Percentiles rank a stretch among this genome's conserved stretches.
phyloP scores from a whole-genome alignment of 2,329 filamentous ascomycete genomes.

The Fusarium buxicola region DNA sequence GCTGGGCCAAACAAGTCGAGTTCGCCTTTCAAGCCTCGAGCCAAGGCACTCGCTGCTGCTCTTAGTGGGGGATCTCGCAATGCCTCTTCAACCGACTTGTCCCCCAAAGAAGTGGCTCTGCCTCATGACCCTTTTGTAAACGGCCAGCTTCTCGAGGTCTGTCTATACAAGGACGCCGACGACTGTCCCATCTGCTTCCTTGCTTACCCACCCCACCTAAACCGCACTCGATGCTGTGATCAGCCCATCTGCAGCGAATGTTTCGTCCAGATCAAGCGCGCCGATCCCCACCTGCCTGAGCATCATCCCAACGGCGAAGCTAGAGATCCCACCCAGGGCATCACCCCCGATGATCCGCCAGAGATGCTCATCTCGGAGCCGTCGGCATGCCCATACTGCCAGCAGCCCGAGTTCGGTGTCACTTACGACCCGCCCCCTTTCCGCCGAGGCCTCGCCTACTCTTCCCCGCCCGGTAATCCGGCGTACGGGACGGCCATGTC shows the following conservation, averaged over 20 bases:
- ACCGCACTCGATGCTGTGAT: slow-evolving; percentile 94
- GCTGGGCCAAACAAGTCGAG: slow-evolving; percentile 52
- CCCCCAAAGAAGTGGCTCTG: slow-evolving; percentile 81
- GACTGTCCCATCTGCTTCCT: slow-evolving; percentile 98
- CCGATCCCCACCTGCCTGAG: slow-evolving; percentile 90
- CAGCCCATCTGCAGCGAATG: slow-evolving; percentile 98
- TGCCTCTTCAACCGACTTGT: slow-evolving; percentile 76
- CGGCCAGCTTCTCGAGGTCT: slow-evolving; percentile 92
- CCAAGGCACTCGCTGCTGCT: slow-evolving; percentile 88
- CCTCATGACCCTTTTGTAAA: slow-evolving; percentile 90
- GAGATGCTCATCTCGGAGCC: slow-evolving; percentile 89
- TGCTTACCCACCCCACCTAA: slow-evolving; percentile 94
- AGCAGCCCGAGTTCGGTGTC: slow-evolving; percentile 95
- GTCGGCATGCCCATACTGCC: slow-evolving; percentile 93
- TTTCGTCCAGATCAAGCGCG: slow-evolving; percentile 97
- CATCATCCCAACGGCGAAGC: slow-evolving; percentile 67
- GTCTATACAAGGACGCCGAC: slow-evolving; percentile 87
- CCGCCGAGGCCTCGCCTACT: slow-evolving; percentile 82
- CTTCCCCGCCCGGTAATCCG: slow-evolving; percentile 56
- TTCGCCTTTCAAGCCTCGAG: slow-evolving; percentile 80
- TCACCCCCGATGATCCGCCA: slow-evolving; percentile 62
- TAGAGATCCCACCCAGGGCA: slow-evolving; percentile 51
- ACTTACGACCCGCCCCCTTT: slow-evolving; percentile 93
- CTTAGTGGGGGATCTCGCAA: slow-evolving; percentile 80
- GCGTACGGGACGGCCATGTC: slow-evolving; percentile 78